Evolutionary conservation across 2,329 filamentous ascomycete species (phyloP), one percentile per base, ranked within the genome.

Genomic region (Zymoseptoria ardabiliae): DNA sequence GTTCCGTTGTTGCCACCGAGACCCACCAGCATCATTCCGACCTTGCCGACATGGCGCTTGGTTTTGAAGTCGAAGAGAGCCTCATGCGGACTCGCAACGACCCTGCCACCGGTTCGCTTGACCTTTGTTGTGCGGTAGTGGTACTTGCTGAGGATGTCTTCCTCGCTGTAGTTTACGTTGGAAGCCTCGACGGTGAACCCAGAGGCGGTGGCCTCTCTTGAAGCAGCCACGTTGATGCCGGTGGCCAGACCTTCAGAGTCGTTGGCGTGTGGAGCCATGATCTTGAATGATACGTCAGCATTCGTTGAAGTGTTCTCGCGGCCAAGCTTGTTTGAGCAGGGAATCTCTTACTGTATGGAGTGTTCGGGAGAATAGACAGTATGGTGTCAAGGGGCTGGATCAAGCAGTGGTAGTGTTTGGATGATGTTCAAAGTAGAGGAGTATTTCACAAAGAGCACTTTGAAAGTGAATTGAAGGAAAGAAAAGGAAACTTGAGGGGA

Each of bases 1-100:
- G 91, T 91, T 66, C 94, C 94, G 74, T 99, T 99, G 85, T 99
- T 99, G 72, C 94, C 94, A 77, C 94, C 94, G 86, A 89, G 93
- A 65, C 94, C 94, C 67, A 99, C 93, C 66, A 99, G 84, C 94
- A 99, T 97, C 80, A 97, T 85, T 73, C 94, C 94, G 68, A 91
- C 85, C 82, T 93, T 96, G 77, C 91, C 91, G 61, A 97, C 84
- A 77, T 89, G 90, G 75, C 93, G 91, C 74, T 96, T 89, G 72
- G 94, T 90, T 83, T 96, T 96, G 88, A 99, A 97, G 81, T 97
- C 88, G 76, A 97, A 99, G 68, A 87, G 79, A 64, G 89, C 94
- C 79, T 96, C 89, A 77, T 89, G 89, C 71, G 94, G 94, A 63
- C 85, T 87, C 62, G 91, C 94, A 61, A 92, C 83, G 75, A 88